phyloP scores from a whole-genome alignment of 495 filamentous ascomycete genomes.

The Penicillium flavigenum region DNA sequence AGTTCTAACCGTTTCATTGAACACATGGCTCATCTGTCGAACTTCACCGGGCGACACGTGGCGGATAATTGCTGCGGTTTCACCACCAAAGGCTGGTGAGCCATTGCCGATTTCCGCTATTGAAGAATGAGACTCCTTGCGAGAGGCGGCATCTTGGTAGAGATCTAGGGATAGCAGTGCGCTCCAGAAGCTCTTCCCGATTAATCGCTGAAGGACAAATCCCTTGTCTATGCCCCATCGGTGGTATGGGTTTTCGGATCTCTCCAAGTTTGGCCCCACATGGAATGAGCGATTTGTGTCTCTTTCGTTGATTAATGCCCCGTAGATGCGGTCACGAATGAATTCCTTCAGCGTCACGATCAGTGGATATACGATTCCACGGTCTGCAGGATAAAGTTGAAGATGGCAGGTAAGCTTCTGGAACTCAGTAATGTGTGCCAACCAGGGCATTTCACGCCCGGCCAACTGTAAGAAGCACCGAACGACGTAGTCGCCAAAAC shows the following conservation, averaged over 20 bases:
- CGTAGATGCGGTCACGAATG: slow-evolving; percentile 31
- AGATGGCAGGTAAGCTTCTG: slow-evolving; percentile 20
- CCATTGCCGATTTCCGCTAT: slow-evolving; percentile 19
- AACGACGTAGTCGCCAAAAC: slow-evolving; percentile 39
- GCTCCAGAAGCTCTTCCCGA: slow-evolving; percentile 39
- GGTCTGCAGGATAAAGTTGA: slow-evolving; percentile 14
- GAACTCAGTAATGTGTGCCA: slow-evolving; percentile 33
- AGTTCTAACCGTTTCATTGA: slow-evolving; percentile 5
- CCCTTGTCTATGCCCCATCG: not conserved
- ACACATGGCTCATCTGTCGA: not conserved
- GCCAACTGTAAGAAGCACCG: slow-evolving; percentile 36
- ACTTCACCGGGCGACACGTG: not conserved
- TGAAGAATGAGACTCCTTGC: not conserved
- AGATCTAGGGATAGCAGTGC: slow-evolving; percentile 3
- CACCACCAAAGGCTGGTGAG: slow-evolving; percentile 15
- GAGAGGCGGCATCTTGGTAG: not conserved
- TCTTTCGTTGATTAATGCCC: not conserved
- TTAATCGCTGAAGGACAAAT: slow-evolving; percentile 32
- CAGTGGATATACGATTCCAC: slow-evolving; percentile 14
- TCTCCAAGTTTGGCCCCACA: slow-evolving; percentile 7
- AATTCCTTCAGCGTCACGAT: slow-evolving; percentile 29
- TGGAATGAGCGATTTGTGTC: slow-evolving; percentile 18
- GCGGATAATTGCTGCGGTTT: slow-evolving; percentile 14
- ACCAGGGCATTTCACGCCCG: slow-evolving; percentile 43
- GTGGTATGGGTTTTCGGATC: slow-evolving; percentile 8